Evolutionary conservation across 495 filamentous ascomycete species (phyloP).

Genomic region (Daldinia decipiens): DNA sequence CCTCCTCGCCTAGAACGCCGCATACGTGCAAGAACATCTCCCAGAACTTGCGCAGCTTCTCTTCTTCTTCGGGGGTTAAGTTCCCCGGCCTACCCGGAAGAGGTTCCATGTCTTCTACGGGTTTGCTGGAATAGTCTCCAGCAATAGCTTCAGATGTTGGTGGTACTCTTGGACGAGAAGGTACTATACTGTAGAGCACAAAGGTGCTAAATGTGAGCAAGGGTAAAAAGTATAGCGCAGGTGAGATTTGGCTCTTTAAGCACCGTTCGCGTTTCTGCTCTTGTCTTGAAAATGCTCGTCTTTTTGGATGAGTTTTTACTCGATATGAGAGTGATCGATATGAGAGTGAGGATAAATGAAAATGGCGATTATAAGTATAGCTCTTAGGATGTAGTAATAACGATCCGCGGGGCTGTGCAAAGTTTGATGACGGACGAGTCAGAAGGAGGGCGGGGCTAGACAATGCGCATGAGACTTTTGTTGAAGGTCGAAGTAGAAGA

Average conservation of each 20-base stretch:
- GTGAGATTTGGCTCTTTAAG: conserved; percentile 30
- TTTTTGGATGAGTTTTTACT: conserved; percentile 8
- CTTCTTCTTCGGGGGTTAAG: conserved; percentile 87
- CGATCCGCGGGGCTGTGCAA: conserved; percentile 37
- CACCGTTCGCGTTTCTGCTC: neutral
- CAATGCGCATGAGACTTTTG: conserved; percentile 24
- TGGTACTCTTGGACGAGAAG: neutral
- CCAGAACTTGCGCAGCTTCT: conserved; percentile 91
- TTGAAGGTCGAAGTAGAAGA: neutral
- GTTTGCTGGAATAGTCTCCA: conserved; percentile 9
- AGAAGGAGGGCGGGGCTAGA: conserved; percentile 27
- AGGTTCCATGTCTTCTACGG: conserved; percentile 50
- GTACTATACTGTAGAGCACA: conserved; percentile 13
- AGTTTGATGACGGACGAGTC: conserved; percentile 24
- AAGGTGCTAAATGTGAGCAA: conserved; percentile 29
- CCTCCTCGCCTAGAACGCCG: conserved; percentile 64
- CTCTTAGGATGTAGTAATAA: conserved; percentile 13
- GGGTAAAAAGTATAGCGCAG: conserved; percentile 36
- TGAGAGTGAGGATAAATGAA: conserved; percentile 1
- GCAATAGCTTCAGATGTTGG: neutral
- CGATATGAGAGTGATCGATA: conserved; percentile 19
- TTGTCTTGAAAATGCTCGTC: neutral
- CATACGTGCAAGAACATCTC: conserved; percentile 79
- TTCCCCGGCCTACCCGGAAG: conserved; percentile 84
- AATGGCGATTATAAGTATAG: conserved; percentile 17